phyloP scores from a whole-genome alignment of 805 yeast species.

The Candida sphagnicola region DNA sequence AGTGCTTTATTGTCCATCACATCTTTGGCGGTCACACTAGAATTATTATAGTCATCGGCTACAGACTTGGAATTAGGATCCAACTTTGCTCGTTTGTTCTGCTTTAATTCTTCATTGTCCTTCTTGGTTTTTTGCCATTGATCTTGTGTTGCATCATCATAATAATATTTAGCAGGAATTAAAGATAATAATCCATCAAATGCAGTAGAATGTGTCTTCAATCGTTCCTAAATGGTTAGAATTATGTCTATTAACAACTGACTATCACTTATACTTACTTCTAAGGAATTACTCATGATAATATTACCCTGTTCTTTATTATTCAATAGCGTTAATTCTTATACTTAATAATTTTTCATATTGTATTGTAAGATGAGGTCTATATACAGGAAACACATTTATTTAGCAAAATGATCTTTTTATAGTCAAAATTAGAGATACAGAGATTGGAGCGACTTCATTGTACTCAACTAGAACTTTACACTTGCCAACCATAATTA shows the following conservation, averaged over 20 bases:
- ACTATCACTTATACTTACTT: slow-evolving; percentile 38
- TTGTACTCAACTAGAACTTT: too few species aligned
- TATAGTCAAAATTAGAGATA: neutral
- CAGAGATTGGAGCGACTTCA: too few species aligned
- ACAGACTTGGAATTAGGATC: slow-evolving; percentile 57
- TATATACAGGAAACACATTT: slow-evolving; percentile 2
- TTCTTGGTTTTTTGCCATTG: slow-evolving; percentile 90
- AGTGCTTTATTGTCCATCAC: slow-evolving; percentile 52
- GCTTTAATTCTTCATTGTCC: slow-evolving; percentile 57
- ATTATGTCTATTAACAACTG: neutral
- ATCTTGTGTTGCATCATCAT: slow-evolving; percentile 82
- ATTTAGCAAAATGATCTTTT: neutral
- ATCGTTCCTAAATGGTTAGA: slow-evolving; percentile 51
- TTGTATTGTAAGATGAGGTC: neutral
- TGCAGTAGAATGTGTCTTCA: slow-evolving; percentile 73
- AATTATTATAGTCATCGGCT: slow-evolving; percentile 38
- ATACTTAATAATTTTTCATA: neutral
- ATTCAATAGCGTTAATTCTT: too few species aligned
- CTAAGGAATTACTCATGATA: slow-evolving; percentile 54
- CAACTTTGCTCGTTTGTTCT: slow-evolving; percentile 64
- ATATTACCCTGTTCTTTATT: too few species aligned
- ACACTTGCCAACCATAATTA: too few species aligned
- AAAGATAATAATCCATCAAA: slow-evolving; percentile 85
- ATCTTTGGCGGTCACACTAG: slow-evolving; percentile 55
- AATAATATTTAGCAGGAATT: slow-evolving; percentile 92